Conservation (phyloP, 371 early-diverging fungal species). For the Mortierella sp. region DNA sequence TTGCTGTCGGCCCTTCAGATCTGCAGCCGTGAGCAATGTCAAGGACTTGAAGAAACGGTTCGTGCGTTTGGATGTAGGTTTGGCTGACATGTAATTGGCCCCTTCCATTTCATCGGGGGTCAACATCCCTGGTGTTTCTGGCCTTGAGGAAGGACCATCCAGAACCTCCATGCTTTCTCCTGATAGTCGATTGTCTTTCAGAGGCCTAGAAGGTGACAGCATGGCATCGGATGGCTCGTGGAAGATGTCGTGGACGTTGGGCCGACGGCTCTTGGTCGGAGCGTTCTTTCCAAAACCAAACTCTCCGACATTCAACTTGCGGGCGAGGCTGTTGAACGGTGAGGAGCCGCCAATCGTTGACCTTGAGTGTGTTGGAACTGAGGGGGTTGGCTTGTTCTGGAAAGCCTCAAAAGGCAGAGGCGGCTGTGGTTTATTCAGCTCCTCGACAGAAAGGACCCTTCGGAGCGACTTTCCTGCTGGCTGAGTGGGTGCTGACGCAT, state of each 20-base stretch:
- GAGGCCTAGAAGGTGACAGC: neutral
- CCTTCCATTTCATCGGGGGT: constrained; percentile 31
- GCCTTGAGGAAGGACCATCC: constrained; percentile 5
- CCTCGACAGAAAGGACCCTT: constrained; percentile 27
- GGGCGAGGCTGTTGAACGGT: constrained; percentile 26
- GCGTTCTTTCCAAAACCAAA: constrained; percentile 18
- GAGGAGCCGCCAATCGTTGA: constrained; percentile 9
- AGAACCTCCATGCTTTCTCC: constrained; percentile 15
- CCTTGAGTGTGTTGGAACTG: neutral
- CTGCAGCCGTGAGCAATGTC: constrained; percentile 15
- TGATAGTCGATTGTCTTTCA: constrained; percentile 6
- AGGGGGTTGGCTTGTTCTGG: constrained; percentile 10
- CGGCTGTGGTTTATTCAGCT: constrained; percentile 50
- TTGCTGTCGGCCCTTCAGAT: constrained; percentile 9
- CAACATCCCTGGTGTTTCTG: constrained; percentile 1
- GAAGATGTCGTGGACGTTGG: constrained; percentile 24
- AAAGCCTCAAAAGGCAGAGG: constrained; percentile 20
- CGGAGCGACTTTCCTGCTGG: constrained; percentile 14
- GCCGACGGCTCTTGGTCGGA: constrained; percentile 4
- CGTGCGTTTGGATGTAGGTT: constrained; percentile 14
- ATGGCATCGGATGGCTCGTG: constrained; percentile 12
- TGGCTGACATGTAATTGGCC: neutral
- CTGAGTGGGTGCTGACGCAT: too few relatives aligned
- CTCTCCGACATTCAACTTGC: constrained; percentile 20
- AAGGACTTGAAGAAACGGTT: constrained; percentile 34